phyloP scores from a whole-genome alignment of 169 alveolate genomes.

The Eimeria brunetti region DNA sequence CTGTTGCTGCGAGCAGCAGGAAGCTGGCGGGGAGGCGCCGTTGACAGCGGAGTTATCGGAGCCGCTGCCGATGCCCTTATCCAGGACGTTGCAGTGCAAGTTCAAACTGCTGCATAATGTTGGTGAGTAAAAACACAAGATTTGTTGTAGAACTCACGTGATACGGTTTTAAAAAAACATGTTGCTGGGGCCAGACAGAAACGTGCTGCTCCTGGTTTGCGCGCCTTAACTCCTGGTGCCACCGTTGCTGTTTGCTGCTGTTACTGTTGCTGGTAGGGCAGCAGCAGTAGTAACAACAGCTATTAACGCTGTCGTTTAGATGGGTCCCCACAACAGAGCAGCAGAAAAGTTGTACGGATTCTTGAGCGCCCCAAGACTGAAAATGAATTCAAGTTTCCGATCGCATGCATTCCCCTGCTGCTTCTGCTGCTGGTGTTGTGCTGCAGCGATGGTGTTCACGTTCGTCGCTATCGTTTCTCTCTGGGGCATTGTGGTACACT shows the following conservation, averaged over 20 bases:
- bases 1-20: slow-evolving; percentile 33
- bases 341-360: neutral
- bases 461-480: slow-evolving; percentile 57
- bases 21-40: neutral
- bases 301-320: neutral
- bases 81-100: neutral
- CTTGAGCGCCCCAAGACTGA: neutral
- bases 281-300: neutral
- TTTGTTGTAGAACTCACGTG: neutral
- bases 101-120: slow-evolving; percentile 28
- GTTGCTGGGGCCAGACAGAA: neutral
- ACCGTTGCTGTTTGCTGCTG: neutral
- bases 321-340: neutral
- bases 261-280: too few relatives aligned
- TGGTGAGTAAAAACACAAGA: slow-evolving; percentile 8
- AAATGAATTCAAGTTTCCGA: too few relatives aligned
- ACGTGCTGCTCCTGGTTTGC: neutral
- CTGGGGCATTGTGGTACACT: slow-evolving; percentile 67
- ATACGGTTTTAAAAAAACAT: neutral
- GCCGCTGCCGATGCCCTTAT: neutral
- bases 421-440: slow-evolving; percentile 2
- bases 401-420: neutral
- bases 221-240: neutral
- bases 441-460: slow-evolving; percentile 66
- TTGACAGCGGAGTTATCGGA: neutral